Evolutionary conservation across 2,329 filamentous ascomycete genomes (phyloP), one percentile per base, ranked within the genome.

Genomic region (Trichophyton rubrum): DNA sequence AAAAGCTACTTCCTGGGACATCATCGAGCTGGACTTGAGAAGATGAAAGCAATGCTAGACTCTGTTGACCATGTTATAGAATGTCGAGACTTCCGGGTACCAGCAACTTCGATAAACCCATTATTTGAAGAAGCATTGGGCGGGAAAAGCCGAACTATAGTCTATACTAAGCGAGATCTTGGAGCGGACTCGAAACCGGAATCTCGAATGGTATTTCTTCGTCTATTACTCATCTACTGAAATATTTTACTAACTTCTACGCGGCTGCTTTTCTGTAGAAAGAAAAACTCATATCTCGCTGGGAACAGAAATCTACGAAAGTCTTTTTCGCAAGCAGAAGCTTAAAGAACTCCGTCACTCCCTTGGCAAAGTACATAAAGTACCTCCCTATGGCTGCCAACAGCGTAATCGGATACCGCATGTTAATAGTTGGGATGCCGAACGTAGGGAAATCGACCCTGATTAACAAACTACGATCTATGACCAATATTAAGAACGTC

Each of bases 361-460:
- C 69, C 7, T 70, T 75, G 43, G 64, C 74, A 30, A 69, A 67
- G 64, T 66, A 72, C 61, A 62, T 74, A 58, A 67, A 67, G 61
- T 27, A 11, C 13, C 17, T 61, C 17, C 59, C 55, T 13, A 11
- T 61, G 4, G 47, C 56, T 11, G 24, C 56, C 22, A 51, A 49
- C 51, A 59, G 56, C 13, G 75, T 97, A n/a, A 85, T 88, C 6
- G 91, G 90, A n/a, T 82, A 90, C 66, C 84, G 90, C 56, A 83
- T 90, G 61, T 82, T 99, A 72, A 83, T 97, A 0, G 91, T 97
- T 13, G 93, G 93, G 60, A 96, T 99, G 91, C 93, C 93, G 40
- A 99, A 99, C 70, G 89, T 96, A 0, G 93, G 93, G 40, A 99
- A 99, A 75, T 95, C 89, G 55, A 90, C 91, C 1, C 79, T 99